Evolutionary conservation across 345 rosid species (phyloP).

Genomic region (Murraya koenigii): DNA sequence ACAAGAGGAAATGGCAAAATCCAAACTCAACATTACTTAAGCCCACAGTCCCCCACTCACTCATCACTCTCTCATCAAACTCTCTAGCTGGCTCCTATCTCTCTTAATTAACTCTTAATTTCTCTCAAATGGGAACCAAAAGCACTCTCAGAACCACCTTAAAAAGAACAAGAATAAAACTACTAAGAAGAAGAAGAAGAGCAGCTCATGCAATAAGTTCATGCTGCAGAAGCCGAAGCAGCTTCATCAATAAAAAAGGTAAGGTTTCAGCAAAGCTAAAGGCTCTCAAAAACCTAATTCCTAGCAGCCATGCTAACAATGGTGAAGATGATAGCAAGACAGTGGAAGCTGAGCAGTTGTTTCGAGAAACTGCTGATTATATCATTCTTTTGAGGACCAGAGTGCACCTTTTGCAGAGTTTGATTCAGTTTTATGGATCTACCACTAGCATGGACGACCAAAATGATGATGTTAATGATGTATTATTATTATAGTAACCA

Average conservation of each 20-base stretch:
- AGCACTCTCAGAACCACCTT: constrained; percentile 30
- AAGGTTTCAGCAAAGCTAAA: constrained; percentile 62
- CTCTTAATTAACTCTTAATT: background rate
- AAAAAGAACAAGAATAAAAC: background rate
- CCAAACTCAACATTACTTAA: constrained; percentile 41
- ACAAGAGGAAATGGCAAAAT: constrained; percentile 23
- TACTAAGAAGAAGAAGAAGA: constrained; percentile 10
- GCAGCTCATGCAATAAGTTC: background rate
- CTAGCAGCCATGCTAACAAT: constrained; percentile 11
- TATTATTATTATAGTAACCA: constrained; percentile 19
- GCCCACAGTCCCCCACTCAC: constrained; percentile 5
- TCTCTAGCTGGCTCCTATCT: background rate
- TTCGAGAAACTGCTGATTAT: constrained; percentile 82
- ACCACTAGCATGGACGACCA: background rate
- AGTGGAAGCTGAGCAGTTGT: constrained; percentile 47
- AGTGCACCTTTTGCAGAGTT: constrained; percentile 58
- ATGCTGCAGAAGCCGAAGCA: background rate
- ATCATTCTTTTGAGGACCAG: constrained; percentile 64
- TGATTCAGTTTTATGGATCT: constrained; percentile 66
- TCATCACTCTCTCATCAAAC: background rate
- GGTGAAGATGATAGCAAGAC: constrained; percentile 11
- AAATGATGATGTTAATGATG: constrained; percentile 24
- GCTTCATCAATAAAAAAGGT: background rate
- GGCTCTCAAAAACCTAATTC: constrained; percentile 73
- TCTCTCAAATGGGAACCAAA: constrained; percentile 32